A percentile compares a stretch with the other conserved stretches of the same genome.
Conservation (phyloP, 257 asterid species). For the Ilex asprella region DNA sequence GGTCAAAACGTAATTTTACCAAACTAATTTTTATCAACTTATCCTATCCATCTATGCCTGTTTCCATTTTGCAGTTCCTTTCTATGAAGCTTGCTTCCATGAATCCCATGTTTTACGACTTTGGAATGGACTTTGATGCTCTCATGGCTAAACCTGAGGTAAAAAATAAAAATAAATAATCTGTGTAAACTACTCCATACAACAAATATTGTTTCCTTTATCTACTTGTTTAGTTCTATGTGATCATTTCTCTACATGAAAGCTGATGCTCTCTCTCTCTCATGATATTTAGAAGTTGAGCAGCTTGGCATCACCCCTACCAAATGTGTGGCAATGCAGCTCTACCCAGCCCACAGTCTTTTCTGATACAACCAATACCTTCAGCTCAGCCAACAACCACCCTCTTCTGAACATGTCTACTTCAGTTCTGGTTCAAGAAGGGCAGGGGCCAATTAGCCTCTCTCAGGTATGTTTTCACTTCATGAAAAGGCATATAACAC, state of each 20-base stretch:
- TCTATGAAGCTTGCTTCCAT: constrained; percentile 85
- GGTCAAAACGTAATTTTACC: too few relatives aligned
- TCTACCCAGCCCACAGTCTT: constrained; percentile 19
- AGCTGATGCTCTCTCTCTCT: not conserved
- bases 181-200: not conserved
- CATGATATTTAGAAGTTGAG: constrained; percentile 34
- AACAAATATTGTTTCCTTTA: not conserved
- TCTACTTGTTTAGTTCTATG: not conserved
- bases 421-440: constrained; percentile 36
- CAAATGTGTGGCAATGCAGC: constrained; percentile 23
- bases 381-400: constrained; percentile 22
- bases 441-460: constrained; percentile 19
- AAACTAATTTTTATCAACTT: too few relatives aligned
- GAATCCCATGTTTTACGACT: constrained; percentile 61
- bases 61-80: constrained; percentile 48
- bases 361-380: constrained; percentile 14
- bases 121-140: constrained; percentile 63
- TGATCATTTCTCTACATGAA: too few relatives aligned
- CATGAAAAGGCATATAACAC: not conserved
- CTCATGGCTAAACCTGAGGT: constrained; percentile 62
- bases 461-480: constrained; percentile 1
- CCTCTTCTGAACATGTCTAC: constrained; percentile 34
- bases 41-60: not conserved
- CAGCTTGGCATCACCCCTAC: constrained; percentile 35
- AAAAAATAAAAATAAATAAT: not conserved